phyloP scores from a whole-genome alignment of 352 stramenopile genomes.

The Phytophthora quininea region DNA sequence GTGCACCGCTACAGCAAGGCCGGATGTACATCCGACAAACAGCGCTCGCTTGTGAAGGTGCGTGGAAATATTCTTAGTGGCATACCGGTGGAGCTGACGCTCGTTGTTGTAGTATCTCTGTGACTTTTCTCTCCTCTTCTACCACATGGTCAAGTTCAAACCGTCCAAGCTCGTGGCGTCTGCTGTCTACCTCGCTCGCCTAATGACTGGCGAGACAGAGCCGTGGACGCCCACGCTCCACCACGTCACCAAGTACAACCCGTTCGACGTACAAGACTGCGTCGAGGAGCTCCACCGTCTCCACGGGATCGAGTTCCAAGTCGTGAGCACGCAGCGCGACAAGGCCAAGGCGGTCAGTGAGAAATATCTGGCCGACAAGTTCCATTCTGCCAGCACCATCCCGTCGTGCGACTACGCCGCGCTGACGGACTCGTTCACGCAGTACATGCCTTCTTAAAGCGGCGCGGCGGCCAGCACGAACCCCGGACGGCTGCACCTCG shows the following conservation, averaged over 20 bases:
- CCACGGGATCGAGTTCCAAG: constrained; percentile 61
- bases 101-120: constrained; percentile 63
- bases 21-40: constrained; percentile 59
- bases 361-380: constrained; percentile 80
- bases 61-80: constrained; percentile 3
- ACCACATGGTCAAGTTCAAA: constrained; percentile 76
- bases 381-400: constrained; percentile 57
- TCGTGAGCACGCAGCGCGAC: constrained; percentile 68
- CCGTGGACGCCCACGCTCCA: constrained; percentile 81
- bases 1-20: constrained; percentile 65
- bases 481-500: not conserved
- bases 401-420: constrained; percentile 46
- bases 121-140: constrained; percentile 71
- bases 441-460: constrained; percentile 32
- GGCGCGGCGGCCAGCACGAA: constrained; percentile 1
- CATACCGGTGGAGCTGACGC: not conserved
- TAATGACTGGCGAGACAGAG: constrained; percentile 69
- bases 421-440: constrained; percentile 60
- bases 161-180: constrained; percentile 76
- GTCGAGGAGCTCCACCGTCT: constrained; percentile 69
- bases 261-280: constrained; percentile 69
- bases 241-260: constrained; percentile 80
- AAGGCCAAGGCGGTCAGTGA: constrained; percentile 86
- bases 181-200: constrained; percentile 73
- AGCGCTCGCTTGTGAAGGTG: constrained; percentile 70